Conservation (phyloP, 306 rosid genomes). For the Hippophae rhamnoides region DNA sequence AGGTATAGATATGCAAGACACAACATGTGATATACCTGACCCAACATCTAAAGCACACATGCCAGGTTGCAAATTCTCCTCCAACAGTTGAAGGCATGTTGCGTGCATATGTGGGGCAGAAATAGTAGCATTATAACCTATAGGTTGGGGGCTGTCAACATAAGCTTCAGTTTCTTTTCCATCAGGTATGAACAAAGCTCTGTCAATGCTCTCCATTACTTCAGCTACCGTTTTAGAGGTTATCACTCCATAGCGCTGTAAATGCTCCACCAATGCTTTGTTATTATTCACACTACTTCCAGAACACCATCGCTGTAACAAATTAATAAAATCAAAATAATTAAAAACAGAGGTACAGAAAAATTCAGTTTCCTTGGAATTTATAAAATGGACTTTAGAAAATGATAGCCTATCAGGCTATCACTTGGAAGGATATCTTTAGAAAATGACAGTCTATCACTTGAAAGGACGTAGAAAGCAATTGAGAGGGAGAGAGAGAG, state of each 20-base stretch:
- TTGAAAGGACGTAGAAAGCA: not conserved
- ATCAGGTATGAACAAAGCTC: conserved; percentile 66
- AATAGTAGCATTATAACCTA: conserved; percentile 88
- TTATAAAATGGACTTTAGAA: not conserved
- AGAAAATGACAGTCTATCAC: not conserved
- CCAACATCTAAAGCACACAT: conserved; percentile 91
- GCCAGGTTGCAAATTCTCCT: conserved; percentile 72
- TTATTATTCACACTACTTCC: conserved; percentile 43
- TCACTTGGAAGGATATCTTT: not conserved
- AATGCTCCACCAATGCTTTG: conserved; percentile 78
- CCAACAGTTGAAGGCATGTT: conserved; percentile 79
- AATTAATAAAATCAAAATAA: not conserved
- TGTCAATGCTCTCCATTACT: conserved; percentile 68
- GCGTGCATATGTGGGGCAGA: conserved; percentile 99
- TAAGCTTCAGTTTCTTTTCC: conserved; percentile 44
- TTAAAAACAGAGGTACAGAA: too few relatives aligned
- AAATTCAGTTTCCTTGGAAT: too few relatives aligned
- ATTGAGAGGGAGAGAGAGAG: not conserved
- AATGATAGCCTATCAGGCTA: not conserved
- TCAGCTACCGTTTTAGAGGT: conserved; percentile 53
- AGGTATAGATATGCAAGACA: not conserved
- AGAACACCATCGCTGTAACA: conserved; percentile 53
- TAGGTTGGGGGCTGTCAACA: conserved; percentile 69
- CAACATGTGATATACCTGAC: conserved; percentile 44
- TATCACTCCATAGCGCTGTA: conserved; percentile 58